Base-by-base conservation (phyloP, 129 eudicot genomes). In the Lactuca sativa region DNA sequence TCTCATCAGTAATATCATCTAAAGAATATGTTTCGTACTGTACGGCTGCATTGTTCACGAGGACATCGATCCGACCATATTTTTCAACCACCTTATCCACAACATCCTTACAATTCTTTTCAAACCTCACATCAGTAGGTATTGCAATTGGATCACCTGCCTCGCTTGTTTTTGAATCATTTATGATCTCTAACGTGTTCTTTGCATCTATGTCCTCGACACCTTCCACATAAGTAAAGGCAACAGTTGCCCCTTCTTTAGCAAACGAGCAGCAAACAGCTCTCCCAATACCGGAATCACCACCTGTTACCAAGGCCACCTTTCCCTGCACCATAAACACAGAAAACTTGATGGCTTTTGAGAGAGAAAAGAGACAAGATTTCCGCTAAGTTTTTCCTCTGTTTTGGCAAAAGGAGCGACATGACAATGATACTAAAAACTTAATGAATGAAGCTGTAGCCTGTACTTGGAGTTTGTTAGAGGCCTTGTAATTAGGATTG, bases 271-370 rank as follows among this genome's bases (percentile, higher is more conserved):
- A 81, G 70, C 83, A 67, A 58, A 85, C 95, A 8, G 90, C 88
- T 41, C 90, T 73, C 3, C 95, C 95, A 2, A 88, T 85, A 15
- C 95, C 95, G 0, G 95, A 88, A 69, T 88, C 95, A 3, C 95
- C 95, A 0, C 95, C 95, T 1, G 88, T 85, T 59, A 88, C 88
- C 17, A 88, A 51, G 1, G 90, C 95, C 66, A 88, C 84, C 59
- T 88, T 84, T 6, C 79, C 82, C 79, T 51, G 9, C 51, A 59
- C 58, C 43, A 14, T 6, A 4, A 11, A 43, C 2, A 43, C 49
- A 43, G 10, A 9, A 47, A 47, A 12, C 3, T 43, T 43, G 12
- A 43, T 43, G 12, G 49, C 12, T 43, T 8, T 43, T 43, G 13
- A 40, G 44, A 5, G 7, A 40, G 44, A 2, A 40, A 40, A 1